Percentiles rank a stretch among this genome's conserved stretches.
phyloP scores from a whole-genome alignment of 2,329 filamentous ascomycete genomes.

The Penicillium brevicompactum region DNA sequence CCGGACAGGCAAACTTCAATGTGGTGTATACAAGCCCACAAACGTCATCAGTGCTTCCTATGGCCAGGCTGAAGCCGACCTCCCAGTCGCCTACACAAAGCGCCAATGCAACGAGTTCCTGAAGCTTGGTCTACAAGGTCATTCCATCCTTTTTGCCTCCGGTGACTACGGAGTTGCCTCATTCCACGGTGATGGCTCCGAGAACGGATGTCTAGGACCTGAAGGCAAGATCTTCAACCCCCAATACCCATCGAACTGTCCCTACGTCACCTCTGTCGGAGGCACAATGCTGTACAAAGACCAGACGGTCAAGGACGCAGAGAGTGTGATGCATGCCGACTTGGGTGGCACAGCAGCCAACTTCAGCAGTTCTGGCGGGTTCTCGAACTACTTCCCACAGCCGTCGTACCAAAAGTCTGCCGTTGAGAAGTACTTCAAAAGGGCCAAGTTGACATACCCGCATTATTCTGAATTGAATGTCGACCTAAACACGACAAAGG shows the following conservation, averaged over 20 bases:
- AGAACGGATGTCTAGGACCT: constrained; percentile 44
- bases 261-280: constrained; percentile 55
- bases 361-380: constrained; percentile 49
- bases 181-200: constrained; percentile 39
- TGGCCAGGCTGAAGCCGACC: constrained; percentile 56
- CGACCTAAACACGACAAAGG: constrained; percentile 39
- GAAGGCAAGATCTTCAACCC: constrained; percentile 51
- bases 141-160: constrained; percentile 34
- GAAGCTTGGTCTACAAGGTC: constrained; percentile 50
- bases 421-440: constrained; percentile 46
- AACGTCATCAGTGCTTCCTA: constrained; percentile 62
- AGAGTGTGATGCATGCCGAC: constrained; percentile 36
- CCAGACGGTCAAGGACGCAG: constrained; percentile 27
- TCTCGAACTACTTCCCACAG: constrained; percentile 50
- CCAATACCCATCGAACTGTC: constrained; percentile 53
- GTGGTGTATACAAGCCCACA: constrained; percentile 55
- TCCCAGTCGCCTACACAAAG: constrained; percentile 58
- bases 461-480: constrained; percentile 37
- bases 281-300: constrained; percentile 34
- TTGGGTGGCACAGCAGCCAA: constrained; percentile 27
- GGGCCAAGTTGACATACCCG: constrained; percentile 30
- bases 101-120: constrained; percentile 51
- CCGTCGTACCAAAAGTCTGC: constrained; percentile 46
- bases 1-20: constrained; percentile 42
- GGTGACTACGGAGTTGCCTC: constrained; percentile 37